Percentiles rank a stretch among this genome's conserved stretches.
These are phyloP conservation scores for Cryphonectria carpinicola DNA, from an alignment of 2,329 filamentous ascomycete genomes.

Conservation along the genomic window DNA sequence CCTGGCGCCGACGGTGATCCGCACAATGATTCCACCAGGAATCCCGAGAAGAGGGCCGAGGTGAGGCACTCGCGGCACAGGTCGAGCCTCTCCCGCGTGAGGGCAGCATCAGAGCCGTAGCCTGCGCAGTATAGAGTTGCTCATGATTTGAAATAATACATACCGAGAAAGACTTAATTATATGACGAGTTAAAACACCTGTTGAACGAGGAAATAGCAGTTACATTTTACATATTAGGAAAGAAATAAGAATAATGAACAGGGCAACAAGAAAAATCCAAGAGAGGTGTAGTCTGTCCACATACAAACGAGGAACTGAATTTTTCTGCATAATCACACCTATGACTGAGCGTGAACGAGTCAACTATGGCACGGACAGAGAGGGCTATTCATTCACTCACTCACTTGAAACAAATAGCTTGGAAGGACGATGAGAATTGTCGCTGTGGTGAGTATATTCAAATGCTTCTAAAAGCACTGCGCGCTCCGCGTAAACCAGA, in stretches of 20 bases:
- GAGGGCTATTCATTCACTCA: background rate
- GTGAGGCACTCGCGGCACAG: conserved; percentile 23
- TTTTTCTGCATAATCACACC: no score
- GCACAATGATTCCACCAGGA: conserved; percentile 48
- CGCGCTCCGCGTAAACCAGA: background rate
- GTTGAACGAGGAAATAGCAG: background rate
- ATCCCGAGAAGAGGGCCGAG: conserved; percentile 44
- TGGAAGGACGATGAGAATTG: background rate
- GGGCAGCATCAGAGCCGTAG: conserved; percentile 21
- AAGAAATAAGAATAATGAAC: background rate
- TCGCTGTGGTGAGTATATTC: background rate
- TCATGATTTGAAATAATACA: background rate
- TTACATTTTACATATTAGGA: background rate
- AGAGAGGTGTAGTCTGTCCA: background rate
- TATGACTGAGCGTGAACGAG: background rate
- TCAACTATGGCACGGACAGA: background rate
- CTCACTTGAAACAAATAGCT: background rate
- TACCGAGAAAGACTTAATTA: background rate
- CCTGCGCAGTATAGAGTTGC: background rate
- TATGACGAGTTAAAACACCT: background rate
- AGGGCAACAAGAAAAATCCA: background rate
- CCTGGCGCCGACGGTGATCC: conserved; percentile 51
- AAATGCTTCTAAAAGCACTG: background rate
- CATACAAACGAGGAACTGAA: background rate
- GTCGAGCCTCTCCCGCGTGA: conserved; percentile 21